A percentile compares a stretch with the other conserved stretches of the same genome.
Evolutionary conservation across 73 alveolate species (phyloP).

Genomic region (Paramecium octaurelia): DNA sequence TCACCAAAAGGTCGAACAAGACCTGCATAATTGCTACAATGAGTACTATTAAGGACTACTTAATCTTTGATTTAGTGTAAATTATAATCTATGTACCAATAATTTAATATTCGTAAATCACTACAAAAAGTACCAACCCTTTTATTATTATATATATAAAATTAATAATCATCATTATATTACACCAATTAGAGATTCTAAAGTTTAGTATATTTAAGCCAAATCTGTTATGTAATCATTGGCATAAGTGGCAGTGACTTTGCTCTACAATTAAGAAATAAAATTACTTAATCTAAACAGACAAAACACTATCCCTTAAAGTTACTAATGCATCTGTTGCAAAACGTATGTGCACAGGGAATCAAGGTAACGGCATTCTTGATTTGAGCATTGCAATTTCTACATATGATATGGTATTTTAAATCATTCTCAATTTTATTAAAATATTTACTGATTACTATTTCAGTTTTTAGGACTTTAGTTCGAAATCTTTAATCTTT

Average conservation of each 20-base stretch:
- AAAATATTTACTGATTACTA: background rate
- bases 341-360: constrained; percentile 12
- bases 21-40: background rate
- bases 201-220: background rate
- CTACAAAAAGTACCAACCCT: background rate
- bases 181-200: background rate
- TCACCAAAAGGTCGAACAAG: background rate
- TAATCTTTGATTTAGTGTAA: background rate
- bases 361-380: background rate
- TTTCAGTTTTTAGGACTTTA: background rate
- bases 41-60: background rate
- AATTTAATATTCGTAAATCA: background rate
- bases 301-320: background rate
- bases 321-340: background rate
- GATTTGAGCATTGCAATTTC: background rate
- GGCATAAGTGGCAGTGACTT: background rate
- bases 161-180: background rate
- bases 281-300: background rate
- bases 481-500: background rate
- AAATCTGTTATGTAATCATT: background rate
- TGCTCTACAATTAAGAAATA: background rate
- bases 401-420: background rate
- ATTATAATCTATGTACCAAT: background rate
- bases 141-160: background rate
- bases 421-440: background rate